A percentile compares a stretch with the other conserved stretches of the same genome.
phyloP scores from a whole-genome alignment of 306 rosid species.

The Quercus alba region DNA sequence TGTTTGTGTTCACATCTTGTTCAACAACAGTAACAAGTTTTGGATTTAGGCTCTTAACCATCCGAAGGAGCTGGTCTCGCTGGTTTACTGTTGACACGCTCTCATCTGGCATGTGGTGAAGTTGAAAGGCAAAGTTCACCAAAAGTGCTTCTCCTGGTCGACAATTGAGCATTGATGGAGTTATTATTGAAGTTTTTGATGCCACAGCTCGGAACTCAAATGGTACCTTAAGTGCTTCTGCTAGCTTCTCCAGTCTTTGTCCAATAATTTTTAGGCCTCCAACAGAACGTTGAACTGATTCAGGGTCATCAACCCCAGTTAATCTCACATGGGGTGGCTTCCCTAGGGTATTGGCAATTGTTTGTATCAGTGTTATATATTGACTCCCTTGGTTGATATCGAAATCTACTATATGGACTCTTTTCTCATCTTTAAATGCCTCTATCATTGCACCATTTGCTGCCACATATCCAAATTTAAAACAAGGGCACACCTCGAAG shows the following conservation, averaged over 20 bases:
- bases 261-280: slow-evolving; percentile 90
- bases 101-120: slow-evolving; percentile 99
- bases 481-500: slow-evolving; percentile 95
- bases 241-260: slow-evolving; percentile 80
- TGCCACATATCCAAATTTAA: slow-evolving; percentile 84
- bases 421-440: slow-evolving; percentile 66
- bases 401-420: slow-evolving; percentile 76
- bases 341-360: slow-evolving; percentile 54
- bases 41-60: slow-evolving; percentile 87
- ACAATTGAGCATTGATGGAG: slow-evolving; percentile 69
- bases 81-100: slow-evolving; percentile 83
- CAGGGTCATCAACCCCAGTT: slow-evolving; percentile 93
- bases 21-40: slow-evolving; percentile 89
- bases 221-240: slow-evolving; percentile 59
- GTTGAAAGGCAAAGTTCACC: slow-evolving; percentile 89
- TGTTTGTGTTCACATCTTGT: slow-evolving; percentile 92
- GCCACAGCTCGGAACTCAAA: slow-evolving; percentile 82
- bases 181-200: slow-evolving; percentile 58
- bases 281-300: slow-evolving; percentile 77
- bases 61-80: slow-evolving; percentile 85
- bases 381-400: slow-evolving; percentile 95
- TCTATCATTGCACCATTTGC: slow-evolving; percentile 87
- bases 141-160: slow-evolving; percentile 79
- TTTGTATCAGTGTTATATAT: slow-evolving; percentile 73
- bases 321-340: slow-evolving; percentile 66